phyloP scores from a whole-genome alignment of 441 rosid species.

The Jatropha podagrica region DNA sequence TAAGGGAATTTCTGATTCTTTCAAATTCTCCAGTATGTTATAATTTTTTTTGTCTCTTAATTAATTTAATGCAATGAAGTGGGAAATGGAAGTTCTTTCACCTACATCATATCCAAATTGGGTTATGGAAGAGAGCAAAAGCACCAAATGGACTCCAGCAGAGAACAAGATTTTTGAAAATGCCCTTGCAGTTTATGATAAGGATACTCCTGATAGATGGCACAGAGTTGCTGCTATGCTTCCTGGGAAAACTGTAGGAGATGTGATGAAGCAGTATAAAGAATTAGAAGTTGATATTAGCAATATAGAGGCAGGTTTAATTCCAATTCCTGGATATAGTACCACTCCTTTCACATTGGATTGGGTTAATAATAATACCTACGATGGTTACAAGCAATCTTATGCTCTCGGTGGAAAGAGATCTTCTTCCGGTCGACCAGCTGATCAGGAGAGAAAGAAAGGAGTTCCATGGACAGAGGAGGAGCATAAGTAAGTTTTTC shows the following conservation, averaged over 20 bases:
- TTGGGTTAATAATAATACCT: slow-evolving; percentile 48
- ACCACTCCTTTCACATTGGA: slow-evolving; percentile 51
- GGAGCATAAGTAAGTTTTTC: slow-evolving; percentile 73
- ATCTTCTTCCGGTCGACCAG: slow-evolving; percentile 44
- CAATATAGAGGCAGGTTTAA: slow-evolving; percentile 88
- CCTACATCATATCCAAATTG: slow-evolving; percentile 65
- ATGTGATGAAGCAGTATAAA: slow-evolving; percentile 83
- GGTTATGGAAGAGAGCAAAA: slow-evolving; percentile 64
- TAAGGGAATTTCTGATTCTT: not conserved
- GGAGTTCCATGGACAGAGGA: slow-evolving; percentile 99
- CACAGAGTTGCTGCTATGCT: slow-evolving; percentile 76
- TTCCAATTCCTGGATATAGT: slow-evolving; percentile 78
- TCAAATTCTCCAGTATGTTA: slow-evolving; percentile 10
- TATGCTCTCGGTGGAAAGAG: slow-evolving; percentile 55
- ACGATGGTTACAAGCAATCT: slow-evolving; percentile 56
- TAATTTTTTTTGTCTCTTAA: not conserved
- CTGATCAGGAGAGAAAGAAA: slow-evolving; percentile 95
- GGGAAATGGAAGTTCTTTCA: slow-evolving; percentile 66
- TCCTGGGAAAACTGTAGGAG: slow-evolving; percentile 89
- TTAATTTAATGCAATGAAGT: slow-evolving; percentile 48
- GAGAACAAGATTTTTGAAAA: slow-evolving; percentile 94
- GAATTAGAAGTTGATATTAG: slow-evolving; percentile 84
- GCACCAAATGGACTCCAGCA: slow-evolving; percentile 73
- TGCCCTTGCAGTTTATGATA: slow-evolving; percentile 79
- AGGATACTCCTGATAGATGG: slow-evolving; percentile 93